Base-by-base conservation (phyloP, 129 eudicot species). In the Arctium lappa region DNA sequence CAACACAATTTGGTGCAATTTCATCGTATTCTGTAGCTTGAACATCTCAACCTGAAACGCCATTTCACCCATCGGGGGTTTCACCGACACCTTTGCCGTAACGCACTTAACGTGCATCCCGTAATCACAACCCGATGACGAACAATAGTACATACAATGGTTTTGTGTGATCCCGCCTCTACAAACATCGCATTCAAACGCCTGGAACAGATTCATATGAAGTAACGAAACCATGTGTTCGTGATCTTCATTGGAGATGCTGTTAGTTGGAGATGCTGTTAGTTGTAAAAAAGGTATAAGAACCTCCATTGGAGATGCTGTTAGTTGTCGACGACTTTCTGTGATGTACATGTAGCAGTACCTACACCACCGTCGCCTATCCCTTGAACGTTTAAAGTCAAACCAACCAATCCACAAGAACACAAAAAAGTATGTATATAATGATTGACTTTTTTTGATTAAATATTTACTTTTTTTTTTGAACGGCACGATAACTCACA, bases 91-190 rank as follows among this genome's bases (percentile, higher is more conserved):
- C 82, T 39, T n/a, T 1, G 30, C 70, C 1, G 69, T 0, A 32
- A 78, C 82, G 9, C 86, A 83, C 74, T 77, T 72, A 70, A 77
- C 74, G 34, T 83, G 86, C 46, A 56, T 71, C 31, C 82, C 79
- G 12, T 83, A 83, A 53, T 71, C 65, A 38, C 86, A 83, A 71
- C 72, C 81, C 27, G 0, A 22, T 32, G 79, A 78, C 15, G 15
- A 9, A 78, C 86, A 83, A 56, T 4, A 7, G 30, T 83, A 83
- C 78, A 83, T 83, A 73, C 73, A 77, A 34, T 83, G n/a, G 0
- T 53, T 77, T 22, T 83, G 78, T 7, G 31, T 31, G 6, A 82
- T 76, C 11, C 11, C 31, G 0, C 74, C 73, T 39, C 79, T 38
- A 38, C 86, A 83, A 7, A 83, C 79, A 60, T 83, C 79, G 4